A percentile compares a stretch with the other conserved stretches of the same genome.
Evolutionary conservation across 352 stramenopile species (phyloP).

Genomic region (Phytopythium cucurbitacearum): DNA sequence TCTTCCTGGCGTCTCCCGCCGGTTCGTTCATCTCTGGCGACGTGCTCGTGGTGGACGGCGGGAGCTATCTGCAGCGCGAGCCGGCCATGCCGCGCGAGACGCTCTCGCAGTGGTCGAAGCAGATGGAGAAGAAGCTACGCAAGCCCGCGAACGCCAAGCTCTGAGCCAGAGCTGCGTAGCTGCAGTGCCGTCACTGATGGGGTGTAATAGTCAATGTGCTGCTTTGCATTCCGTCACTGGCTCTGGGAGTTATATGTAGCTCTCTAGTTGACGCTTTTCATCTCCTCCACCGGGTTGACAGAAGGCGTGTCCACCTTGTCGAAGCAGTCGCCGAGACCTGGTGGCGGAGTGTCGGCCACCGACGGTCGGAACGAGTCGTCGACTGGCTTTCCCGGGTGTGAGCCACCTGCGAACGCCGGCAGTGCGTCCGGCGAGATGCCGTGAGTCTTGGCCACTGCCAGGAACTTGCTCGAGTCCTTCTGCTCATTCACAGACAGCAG

Average conservation of each 20-base stretch:
- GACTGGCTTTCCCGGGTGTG: conserved; percentile 41
- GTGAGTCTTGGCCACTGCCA: conserved; percentile 51
- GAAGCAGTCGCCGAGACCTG: conserved; percentile 4
- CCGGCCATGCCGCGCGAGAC: conserved; percentile 66
- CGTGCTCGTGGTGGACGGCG: conserved; percentile 83
- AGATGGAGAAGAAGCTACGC: conserved; percentile 69
- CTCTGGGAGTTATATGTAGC: too few relatives aligned
- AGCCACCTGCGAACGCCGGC: conserved; percentile 52
- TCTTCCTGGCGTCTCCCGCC: conserved; percentile 81
- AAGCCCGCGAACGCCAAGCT: conserved; percentile 37
- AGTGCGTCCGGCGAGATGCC: conserved; percentile 60
- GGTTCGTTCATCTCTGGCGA: conserved; percentile 80
- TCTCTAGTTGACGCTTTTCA: too few relatives aligned
- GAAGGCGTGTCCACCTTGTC: too few relatives aligned
- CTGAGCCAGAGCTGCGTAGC: conserved; percentile 12
- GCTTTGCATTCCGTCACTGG: too few relatives aligned
- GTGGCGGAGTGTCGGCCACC: conserved; percentile 44
- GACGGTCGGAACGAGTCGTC: conserved; percentile 70
- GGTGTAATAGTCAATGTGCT: too few relatives aligned
- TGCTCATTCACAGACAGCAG: conserved; percentile 8
- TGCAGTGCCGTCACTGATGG: too few relatives aligned
- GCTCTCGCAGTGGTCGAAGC: conserved; percentile 73
- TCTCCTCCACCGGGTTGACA: too few relatives aligned
- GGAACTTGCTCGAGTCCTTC: conserved; percentile 57
- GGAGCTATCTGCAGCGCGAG: conserved; percentile 74